Evolutionary conservation across 805 yeast genomes (phyloP).

Genomic region (Cyberlindnera xylosilytica): DNA sequence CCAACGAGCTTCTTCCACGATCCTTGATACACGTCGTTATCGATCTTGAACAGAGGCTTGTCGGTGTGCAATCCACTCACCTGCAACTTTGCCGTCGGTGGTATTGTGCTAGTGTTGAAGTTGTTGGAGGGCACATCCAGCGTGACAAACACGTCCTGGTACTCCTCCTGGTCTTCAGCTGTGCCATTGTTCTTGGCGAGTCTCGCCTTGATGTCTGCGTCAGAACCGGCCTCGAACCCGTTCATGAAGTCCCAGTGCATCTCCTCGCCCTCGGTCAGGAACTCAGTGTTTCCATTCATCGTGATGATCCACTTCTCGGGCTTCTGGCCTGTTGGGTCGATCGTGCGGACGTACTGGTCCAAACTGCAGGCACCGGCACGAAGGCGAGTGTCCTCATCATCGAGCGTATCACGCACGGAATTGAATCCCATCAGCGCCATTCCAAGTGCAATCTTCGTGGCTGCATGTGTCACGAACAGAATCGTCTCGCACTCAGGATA

Average conservation of each 20-base stretch:
- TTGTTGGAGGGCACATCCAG: conserved; percentile 45
- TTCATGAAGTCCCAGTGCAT: conserved; percentile 87
- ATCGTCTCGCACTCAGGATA: conserved; percentile 62
- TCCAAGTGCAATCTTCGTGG: conserved; percentile 85
- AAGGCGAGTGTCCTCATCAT: conserved; percentile 42
- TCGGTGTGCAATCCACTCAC: conserved; percentile 53
- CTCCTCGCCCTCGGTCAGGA: conserved; percentile 76
- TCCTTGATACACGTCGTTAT: conserved; percentile 64
- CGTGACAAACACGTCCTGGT: conserved; percentile 49
- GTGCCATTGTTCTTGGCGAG: conserved; percentile 17
- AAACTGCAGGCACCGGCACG: conserved; percentile 85
- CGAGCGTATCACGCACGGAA: conserved; percentile 49
- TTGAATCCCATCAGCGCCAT: conserved; percentile 60
- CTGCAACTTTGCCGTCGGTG: conserved; percentile 43
- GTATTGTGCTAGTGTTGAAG: conserved; percentile 30
- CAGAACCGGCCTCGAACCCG: conserved; percentile 86
- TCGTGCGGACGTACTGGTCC: conserved; percentile 49
- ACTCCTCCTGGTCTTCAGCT: conserved; percentile 28
- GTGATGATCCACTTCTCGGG: conserved; percentile 52
- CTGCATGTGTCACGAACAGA: conserved; percentile 88
- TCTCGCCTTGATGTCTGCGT: conserved; percentile 72
- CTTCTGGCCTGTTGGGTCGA: conserved; percentile 17
- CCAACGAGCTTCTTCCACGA: conserved; percentile 78
- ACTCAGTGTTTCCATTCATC: conserved; percentile 72
- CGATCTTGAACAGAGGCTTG: conserved; percentile 55